Base-by-base conservation (phyloP, 2,329 filamentous ascomycete species). In the Epichloe uncinata region DNA sequence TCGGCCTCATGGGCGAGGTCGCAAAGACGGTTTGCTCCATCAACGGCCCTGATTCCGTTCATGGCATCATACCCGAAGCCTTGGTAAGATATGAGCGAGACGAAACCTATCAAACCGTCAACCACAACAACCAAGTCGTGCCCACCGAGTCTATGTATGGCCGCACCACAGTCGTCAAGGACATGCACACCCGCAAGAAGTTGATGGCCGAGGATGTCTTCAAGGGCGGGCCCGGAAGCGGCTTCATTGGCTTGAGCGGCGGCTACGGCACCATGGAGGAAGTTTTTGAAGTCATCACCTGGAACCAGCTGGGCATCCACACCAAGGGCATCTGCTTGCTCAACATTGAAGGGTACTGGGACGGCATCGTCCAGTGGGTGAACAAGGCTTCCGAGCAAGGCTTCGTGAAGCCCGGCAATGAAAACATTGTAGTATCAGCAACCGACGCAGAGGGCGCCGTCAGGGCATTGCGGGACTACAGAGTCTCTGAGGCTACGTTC, bases 261-360 rank as follows among this genome's bases (percentile, higher is more conserved):
- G 93, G 93, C 0, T 98, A 91, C 66, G 93, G 93, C 18, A 98
- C 93, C 2, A 77, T 97, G 64, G 93, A 98, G 71, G 93, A 98
- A 74, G 76, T 98, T 63, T 89, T 95, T 67, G 87, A 94, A 71
- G 81, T 87, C 2, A 82, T 82, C 26, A 94, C 87, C 11, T 98
- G 93, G 90, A 97, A 96, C 67, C 93, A 97, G 71, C 70, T 98
- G 46, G 91, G 93, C 1, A 97, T 98, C 56, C 93, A 97, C 68
- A 75, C 75, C 58, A 74, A 77, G 46, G 86, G 85, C 3, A 82
- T 97, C 42, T 82, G 91, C 49, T 71, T 96, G 45, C 79, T 87
- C 57, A 97, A 97, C 65, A 76, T 96, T 26, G 82, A 90, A 49
- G 88, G 89, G 0, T 97, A 95, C 68, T 98, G 90, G 79, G 85